Conservation (phyloP, 2,329 filamentous ascomycete genomes). For the Cytospora piceicola region DNA sequence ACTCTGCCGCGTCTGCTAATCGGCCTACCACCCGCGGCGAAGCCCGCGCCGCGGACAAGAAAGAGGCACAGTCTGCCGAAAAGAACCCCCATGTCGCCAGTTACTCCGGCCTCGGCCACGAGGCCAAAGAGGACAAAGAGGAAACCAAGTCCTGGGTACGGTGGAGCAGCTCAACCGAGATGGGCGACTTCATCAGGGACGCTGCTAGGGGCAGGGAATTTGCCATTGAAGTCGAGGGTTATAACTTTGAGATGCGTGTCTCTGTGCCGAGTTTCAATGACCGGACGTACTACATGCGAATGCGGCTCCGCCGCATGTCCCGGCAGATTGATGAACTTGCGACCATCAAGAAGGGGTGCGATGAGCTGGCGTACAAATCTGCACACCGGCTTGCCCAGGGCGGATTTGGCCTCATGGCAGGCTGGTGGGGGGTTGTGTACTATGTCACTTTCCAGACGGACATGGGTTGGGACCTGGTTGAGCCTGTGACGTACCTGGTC, state of each 20-base stretch:
- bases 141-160: slow-evolving; percentile 64
- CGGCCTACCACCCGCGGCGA: slow-evolving; percentile 40
- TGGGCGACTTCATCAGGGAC: slow-evolving; percentile 92
- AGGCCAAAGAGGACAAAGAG: slow-evolving; percentile 56
- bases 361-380: slow-evolving; percentile 73
- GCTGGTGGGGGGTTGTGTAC: slow-evolving; percentile 85
- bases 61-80: slow-evolving; percentile 28
- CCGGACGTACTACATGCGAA: slow-evolving; percentile 84
- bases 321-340: slow-evolving; percentile 70
- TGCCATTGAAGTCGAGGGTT: slow-evolving; percentile 78
- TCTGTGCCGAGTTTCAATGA: slow-evolving; percentile 87
- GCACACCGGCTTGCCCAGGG: slow-evolving; percentile 80
- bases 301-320: slow-evolving; percentile 73
- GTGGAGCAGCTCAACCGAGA: slow-evolving; percentile 87
- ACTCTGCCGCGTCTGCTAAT: slow-evolving; percentile 64
- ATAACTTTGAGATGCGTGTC: slow-evolving; percentile 67
- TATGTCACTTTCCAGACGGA: slow-evolving; percentile 72
- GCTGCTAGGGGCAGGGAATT: slow-evolving; percentile 85
- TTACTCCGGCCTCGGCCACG: slow-evolving; percentile 71
- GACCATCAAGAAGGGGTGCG: slow-evolving; percentile 80
- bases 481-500: slow-evolving; percentile 87
- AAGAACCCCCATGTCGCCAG: slow-evolving; percentile 59
- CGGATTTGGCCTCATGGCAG: slow-evolving; percentile 72
- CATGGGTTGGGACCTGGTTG: slow-evolving; percentile 87
- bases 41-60: slow-evolving; percentile 38